Evolutionary conservation across 805 yeast species (phyloP), one percentile per base, ranked within the genome.

Genomic region (Candida chilensis): DNA sequence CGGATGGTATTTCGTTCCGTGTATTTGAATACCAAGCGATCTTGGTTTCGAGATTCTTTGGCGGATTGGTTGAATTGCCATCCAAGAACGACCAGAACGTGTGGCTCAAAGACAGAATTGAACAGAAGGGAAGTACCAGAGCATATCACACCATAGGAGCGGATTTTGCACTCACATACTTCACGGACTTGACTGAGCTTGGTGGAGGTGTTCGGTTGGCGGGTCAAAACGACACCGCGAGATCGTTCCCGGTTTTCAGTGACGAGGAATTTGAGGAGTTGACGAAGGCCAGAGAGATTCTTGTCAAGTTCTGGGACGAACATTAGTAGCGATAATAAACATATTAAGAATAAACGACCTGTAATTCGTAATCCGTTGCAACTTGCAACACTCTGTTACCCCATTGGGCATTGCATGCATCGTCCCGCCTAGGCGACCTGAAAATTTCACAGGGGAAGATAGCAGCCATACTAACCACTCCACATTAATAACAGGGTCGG

Each of bases 1-100:
- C 51, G 1, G 63, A 58, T 20, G 65, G 60, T 2, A 44, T 62
- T 16, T 50, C 63, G 1, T 60, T 61, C 38, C 45, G 61, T 27
- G 58, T 52, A 2, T 62, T 55, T 40, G 67, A 63, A 36, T 60
- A 49, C 41, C 69, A 63, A 37, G 60, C 64, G 1, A 52, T 56
- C 1, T 32, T 53, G 10, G 55, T 55, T 1, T 43, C 65, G 2
- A 37, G 64, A 18, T 48, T 47, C 26, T 44, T 50, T 22, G 40
- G 55, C 1, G 60, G 57, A 5, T 44, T 53, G 32, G 41, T 48
- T 2, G 25, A 37, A 3, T 35, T 58, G 4, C 66, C 66, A 3
- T 25, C 50, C 3, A 18, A 33, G 5, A 32, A 42, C 26, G 55
- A 49, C 13, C 63, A 56, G 33, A 27, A 38, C 5, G 20, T 35